phyloP scores from a whole-genome alignment of 2,329 filamentous ascomycete species.

The Anthostomella pinea region DNA sequence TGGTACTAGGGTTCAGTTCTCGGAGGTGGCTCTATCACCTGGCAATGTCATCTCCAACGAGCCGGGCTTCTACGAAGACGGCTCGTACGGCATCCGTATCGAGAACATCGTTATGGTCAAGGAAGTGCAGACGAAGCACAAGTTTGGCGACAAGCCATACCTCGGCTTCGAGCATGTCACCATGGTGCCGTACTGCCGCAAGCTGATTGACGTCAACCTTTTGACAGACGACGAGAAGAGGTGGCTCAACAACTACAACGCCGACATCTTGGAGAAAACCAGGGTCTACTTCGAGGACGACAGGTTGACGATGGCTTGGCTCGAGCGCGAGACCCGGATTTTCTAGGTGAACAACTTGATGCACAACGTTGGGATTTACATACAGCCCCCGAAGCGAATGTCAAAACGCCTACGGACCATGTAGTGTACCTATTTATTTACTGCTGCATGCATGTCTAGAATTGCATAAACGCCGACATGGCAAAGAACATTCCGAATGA shows the following conservation, averaged over 20 bases:
- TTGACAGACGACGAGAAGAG: slow-evolving; percentile 71
- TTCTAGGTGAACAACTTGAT: slow-evolving; percentile 37
- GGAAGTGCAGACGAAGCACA: slow-evolving; percentile 81
- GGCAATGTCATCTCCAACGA: slow-evolving; percentile 96
- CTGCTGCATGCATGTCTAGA: slow-evolving; percentile 22
- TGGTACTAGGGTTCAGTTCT: slow-evolving; percentile 85
- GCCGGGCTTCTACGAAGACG: slow-evolving; percentile 96
- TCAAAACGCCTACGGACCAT: too few species aligned
- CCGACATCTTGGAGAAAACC: slow-evolving; percentile 79
- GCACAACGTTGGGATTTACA: neutral
- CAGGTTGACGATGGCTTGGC: slow-evolving; percentile 70
- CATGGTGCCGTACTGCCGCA: slow-evolving; percentile 91
- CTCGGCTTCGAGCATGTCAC: slow-evolving; percentile 96
- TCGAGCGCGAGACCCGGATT: slow-evolving; percentile 79
- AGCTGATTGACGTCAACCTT: slow-evolving; percentile 73
- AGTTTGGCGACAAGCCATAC: slow-evolving; percentile 91
- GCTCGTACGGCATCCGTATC: slow-evolving; percentile 89
- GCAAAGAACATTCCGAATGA: slow-evolving; percentile 73
- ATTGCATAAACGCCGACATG: slow-evolving; percentile 61
- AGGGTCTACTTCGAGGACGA: slow-evolving; percentile 72
- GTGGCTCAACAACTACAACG: slow-evolving; percentile 87
- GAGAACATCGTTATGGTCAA: slow-evolving; percentile 93
- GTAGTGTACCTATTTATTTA: too few species aligned
- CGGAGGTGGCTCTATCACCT: slow-evolving; percentile 83
- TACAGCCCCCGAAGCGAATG: too few species aligned